phyloP scores from a whole-genome alignment of 108 stramenopile species.

The Fragilaria radians region DNA sequence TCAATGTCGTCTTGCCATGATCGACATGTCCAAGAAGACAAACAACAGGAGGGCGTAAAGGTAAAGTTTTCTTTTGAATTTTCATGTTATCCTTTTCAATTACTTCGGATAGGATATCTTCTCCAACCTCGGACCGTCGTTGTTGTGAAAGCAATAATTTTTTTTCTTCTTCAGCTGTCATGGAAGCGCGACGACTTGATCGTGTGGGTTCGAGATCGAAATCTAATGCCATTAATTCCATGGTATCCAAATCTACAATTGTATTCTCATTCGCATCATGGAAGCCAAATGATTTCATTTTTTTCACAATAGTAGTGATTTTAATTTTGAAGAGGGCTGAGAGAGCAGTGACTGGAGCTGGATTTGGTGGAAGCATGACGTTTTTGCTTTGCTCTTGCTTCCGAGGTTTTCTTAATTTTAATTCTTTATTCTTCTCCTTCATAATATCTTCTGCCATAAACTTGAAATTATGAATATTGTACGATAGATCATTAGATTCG shows the following conservation, averaged over 20 bases:
- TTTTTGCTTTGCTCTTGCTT: background rate
- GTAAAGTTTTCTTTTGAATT: slow-evolving; percentile 6
- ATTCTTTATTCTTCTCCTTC: background rate
- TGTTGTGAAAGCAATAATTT: slow-evolving; percentile 20
- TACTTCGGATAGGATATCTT: slow-evolving; percentile 1
- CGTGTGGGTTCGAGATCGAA: slow-evolving; percentile 28
- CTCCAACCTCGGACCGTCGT: slow-evolving; percentile 17
- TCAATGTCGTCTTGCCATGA: slow-evolving; percentile 97
- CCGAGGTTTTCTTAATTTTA: background rate
- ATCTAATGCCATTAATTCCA: slow-evolving; percentile 45
- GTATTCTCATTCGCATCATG: background rate
- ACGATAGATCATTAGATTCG: background rate
- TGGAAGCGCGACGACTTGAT: background rate
- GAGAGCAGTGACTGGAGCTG: background rate
- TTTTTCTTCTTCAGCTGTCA: slow-evolving; percentile 7
- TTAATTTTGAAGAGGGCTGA: background rate
- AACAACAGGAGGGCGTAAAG: slow-evolving; percentile 50
- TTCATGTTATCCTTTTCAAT: background rate
- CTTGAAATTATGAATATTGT: background rate
- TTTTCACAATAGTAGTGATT: background rate
- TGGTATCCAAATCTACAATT: slow-evolving; percentile 28
- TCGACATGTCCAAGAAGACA: slow-evolving; percentile 88
- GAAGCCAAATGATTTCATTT: background rate
- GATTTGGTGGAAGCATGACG: background rate
- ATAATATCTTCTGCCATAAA: background rate